Percentiles rank a stretch among this genome's conserved stretches.
Conservation (phyloP, 2,329 filamentous ascomycete species). For the Aspergillus alliaceus region DNA sequence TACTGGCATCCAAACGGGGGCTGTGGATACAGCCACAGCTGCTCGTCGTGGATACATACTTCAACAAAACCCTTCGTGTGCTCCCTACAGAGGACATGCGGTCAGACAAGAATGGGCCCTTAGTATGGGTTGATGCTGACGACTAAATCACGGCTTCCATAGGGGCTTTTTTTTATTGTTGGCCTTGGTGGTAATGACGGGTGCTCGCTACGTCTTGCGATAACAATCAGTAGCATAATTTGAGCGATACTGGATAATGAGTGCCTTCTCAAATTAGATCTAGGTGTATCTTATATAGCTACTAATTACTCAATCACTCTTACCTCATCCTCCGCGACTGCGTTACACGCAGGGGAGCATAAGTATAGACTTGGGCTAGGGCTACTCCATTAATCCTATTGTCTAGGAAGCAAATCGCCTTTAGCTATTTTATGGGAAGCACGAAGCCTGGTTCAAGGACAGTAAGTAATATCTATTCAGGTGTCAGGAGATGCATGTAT, state of each 20-base stretch:
- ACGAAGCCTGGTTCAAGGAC: no score
- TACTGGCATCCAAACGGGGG: constrained; percentile 66
- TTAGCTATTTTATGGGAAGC: no score
- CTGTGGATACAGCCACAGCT: constrained; percentile 71
- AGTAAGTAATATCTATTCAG: no score
- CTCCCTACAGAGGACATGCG: constrained; percentile 71
- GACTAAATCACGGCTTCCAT: constrained; percentile 21
- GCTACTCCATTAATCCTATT: no score
- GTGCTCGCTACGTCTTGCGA: neutral
- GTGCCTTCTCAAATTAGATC: neutral
- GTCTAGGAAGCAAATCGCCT: no score
- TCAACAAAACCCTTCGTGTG: constrained; percentile 83
- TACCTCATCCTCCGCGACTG: no score
- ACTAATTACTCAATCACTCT: no score
- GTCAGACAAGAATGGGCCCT: constrained; percentile 54
- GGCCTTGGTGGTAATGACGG: neutral
- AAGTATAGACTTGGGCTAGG: no score
- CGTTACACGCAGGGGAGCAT: no score
- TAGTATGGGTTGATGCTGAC: constrained; percentile 46
- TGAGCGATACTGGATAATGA: neutral
- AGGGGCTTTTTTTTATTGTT: neutral
- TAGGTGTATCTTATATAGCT: no score
- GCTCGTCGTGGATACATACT: constrained; percentile 84
- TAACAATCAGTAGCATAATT: neutral
- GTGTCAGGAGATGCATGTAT: no score